Percentiles rank a stretch among this genome's conserved stretches.
phyloP scores from a whole-genome alignment of 768 basidiomycete species.

The Pholiota molesta region DNA sequence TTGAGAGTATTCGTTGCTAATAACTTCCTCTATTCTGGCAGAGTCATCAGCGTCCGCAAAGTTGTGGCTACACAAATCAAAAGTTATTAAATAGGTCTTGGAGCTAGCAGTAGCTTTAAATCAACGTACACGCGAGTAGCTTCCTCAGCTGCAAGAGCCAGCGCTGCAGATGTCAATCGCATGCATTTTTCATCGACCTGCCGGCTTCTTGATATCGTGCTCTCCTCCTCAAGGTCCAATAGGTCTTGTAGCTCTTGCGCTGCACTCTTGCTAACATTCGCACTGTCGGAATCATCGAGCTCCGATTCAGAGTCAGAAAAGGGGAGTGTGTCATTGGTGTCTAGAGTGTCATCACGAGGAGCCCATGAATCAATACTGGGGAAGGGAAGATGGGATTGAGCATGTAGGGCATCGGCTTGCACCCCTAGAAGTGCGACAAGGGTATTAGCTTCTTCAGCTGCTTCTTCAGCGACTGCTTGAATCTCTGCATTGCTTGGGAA shows the following conservation, averaged over 20 bases:
- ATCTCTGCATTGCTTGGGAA: conserved; percentile 29
- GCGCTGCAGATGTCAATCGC: background rate
- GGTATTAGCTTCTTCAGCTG: conserved; percentile 23
- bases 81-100: too few species aligned
- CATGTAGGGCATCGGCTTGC: background rate
- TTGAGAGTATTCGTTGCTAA: background rate
- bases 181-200: background rate
- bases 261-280: background rate
- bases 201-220: background rate
- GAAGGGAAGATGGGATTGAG: background rate
- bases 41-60: background rate
- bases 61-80: background rate
- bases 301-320: background rate
- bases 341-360: too few species aligned
- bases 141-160: background rate
- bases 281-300: background rate
- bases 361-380: conserved; percentile 3
- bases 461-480: conserved; percentile 7
- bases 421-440: conserved; percentile 23
- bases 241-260: background rate
- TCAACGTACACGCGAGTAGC: background rate
- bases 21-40: background rate
- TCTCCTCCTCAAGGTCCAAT: background rate
- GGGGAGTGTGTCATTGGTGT: background rate
- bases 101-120: too few species aligned